These are phyloP conservation scores for Gremmenia infestans DNA, from an alignment of 2,329 filamentous ascomycete genomes.

Conservation along the genomic window DNA sequence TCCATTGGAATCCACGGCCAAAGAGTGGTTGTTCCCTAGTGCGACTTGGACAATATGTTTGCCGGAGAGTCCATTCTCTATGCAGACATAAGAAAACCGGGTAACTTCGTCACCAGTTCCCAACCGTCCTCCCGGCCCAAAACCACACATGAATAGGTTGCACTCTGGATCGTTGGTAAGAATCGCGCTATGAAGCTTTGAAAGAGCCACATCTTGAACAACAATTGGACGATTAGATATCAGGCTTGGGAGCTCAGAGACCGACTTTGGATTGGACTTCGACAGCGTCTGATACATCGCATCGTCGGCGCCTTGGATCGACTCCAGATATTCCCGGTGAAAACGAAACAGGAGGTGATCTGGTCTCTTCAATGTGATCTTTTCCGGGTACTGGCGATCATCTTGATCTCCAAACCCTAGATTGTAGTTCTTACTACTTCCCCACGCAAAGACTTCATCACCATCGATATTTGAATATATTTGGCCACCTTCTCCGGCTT, in stretches of 20 bases:
- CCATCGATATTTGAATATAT: conserved; percentile 44
- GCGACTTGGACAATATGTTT: conserved; percentile 74
- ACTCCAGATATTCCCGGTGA: conserved; percentile 60
- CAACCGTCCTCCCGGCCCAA: conserved; percentile 83
- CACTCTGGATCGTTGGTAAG: conserved; percentile 81
- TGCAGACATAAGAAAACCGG: conserved; percentile 76
- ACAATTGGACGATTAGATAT: conserved; percentile 67
- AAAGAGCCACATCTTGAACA: conserved; percentile 79
- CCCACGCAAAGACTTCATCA: conserved; percentile 89
- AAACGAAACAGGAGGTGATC: conserved; percentile 71
- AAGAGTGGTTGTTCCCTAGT: conserved; percentile 84
- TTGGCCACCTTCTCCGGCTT: neutral
- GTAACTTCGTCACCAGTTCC: conserved; percentile 88
- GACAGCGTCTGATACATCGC: conserved; percentile 13
- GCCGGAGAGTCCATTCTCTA: conserved; percentile 67
- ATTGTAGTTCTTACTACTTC: conserved; percentile 92
- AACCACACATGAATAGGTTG: conserved; percentile 89
- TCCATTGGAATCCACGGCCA: conserved; percentile 81
- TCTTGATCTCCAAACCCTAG: conserved; percentile 94
- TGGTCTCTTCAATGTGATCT: conserved; percentile 70
- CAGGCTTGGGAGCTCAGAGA: conserved; percentile 61
- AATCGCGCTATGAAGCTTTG: conserved; percentile 87
- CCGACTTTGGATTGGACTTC: conserved; percentile 25
- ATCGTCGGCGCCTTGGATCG: conserved; percentile 16
- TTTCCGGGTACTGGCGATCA: conserved; percentile 89